Evolutionary conservation across 345 rosid species (phyloP).

Genomic region (Aurinia saxatilis): DNA sequence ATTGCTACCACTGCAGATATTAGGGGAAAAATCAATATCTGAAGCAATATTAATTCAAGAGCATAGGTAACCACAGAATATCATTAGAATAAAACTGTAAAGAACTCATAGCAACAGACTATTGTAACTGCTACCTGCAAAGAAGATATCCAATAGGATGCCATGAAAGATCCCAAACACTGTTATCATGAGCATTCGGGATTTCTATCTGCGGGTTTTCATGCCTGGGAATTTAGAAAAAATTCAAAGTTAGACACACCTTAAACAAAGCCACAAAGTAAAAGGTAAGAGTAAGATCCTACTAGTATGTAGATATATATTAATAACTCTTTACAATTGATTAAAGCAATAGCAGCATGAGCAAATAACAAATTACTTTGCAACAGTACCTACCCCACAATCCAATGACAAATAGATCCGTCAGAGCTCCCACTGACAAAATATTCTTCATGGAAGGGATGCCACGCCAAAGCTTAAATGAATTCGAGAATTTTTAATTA

Average conservation of each 20-base stretch:
- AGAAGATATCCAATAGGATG: constrained; percentile 99
- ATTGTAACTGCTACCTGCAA: constrained; percentile 57
- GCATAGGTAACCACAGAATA: not conserved
- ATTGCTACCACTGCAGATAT: constrained; percentile 85
- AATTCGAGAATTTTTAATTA: not conserved
- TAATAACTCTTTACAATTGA: not conserved
- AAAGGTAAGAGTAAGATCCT: not conserved
- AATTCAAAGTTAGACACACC: constrained; percentile 9
- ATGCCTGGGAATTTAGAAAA: constrained; percentile 51
- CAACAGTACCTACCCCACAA: constrained; percentile 64
- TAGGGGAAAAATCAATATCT: constrained; percentile 14
- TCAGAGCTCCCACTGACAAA: constrained; percentile 96
- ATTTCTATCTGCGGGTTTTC: constrained; percentile 93
- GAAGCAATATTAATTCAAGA: constrained; percentile 3
- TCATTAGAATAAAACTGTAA: not conserved
- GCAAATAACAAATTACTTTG: not conserved
- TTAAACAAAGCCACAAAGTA: not conserved
- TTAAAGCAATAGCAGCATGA: not conserved
- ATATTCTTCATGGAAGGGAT: constrained; percentile 96
- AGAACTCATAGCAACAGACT: not conserved
- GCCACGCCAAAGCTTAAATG: constrained; percentile 89
- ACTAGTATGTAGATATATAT: not conserved
- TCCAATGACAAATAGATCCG: constrained; percentile 94
- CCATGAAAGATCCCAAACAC: constrained; percentile 98
- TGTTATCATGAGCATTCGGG: constrained; percentile 75